These are phyloP conservation scores for Hypomyces perniciosus DNA, from an alignment of 2,329 filamentous ascomycete genomes.

Conservation along the genomic window DNA sequence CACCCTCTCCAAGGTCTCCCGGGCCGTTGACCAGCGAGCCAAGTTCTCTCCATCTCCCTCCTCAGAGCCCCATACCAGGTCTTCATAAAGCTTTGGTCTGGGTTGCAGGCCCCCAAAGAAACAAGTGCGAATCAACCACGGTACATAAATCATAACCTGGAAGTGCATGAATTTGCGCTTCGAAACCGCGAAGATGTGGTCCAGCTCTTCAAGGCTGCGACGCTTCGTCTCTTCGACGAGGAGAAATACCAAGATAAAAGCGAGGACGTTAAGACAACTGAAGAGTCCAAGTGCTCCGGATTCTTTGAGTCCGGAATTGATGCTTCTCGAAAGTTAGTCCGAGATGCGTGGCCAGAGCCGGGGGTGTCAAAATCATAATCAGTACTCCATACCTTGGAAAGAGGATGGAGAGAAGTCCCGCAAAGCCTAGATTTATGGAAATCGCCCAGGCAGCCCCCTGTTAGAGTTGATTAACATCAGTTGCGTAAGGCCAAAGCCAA, in stretches of 20 bases:
- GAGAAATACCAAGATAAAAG: conserved; percentile 40
- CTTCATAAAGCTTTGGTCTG: conserved; percentile 28
- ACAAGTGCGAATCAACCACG: conserved; percentile 28
- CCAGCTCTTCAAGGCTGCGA: conserved; percentile 35
- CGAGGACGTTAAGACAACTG: conserved; percentile 39
- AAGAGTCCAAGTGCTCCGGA: conserved; percentile 40
- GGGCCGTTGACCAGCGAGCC: neutral
- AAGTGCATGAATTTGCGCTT: conserved; percentile 34
- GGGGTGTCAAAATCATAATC: neutral
- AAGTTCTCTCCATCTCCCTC: conserved; percentile 6
- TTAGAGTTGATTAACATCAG: conserved; percentile 10
- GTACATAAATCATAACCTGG: conserved; percentile 29
- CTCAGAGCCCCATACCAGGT: conserved; percentile 25
- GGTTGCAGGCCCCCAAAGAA: conserved; percentile 16
- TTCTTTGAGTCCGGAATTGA: conserved; percentile 21
- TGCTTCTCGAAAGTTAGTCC: conserved; percentile 8
- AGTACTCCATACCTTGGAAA: conserved; percentile 26
- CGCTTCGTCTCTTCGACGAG: conserved; percentile 38
- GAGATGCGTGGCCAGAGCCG: neutral
- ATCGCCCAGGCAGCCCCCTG: conserved; percentile 43
- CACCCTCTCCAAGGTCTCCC: neutral
- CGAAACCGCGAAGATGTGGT: conserved; percentile 31
- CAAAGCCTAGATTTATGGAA: conserved; percentile 41
- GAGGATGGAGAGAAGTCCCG: conserved; percentile 38
- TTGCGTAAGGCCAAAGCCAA: neutral